Base-by-base conservation (phyloP, 371 early-diverging fungal species). In the Mortierella sp. region DNA sequence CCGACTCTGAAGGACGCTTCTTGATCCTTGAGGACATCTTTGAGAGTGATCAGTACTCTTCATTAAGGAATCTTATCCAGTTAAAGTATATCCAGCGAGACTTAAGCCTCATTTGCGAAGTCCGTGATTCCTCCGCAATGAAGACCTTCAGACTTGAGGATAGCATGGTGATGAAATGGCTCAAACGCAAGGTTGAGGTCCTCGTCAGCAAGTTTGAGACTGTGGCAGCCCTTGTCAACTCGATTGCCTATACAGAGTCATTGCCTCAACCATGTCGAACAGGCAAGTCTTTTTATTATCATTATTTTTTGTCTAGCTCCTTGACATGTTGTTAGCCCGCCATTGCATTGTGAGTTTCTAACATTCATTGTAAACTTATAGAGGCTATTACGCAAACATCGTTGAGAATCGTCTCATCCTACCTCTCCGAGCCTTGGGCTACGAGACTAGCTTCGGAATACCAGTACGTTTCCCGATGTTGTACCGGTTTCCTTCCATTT, bases 11-110 rank as follows among this genome's bases (percentile, higher is more conserved):
- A 12, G 76, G 76, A 1, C 69, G 64, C 17, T 76, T 76, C 47
- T 30, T 76, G 34, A 31, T 52, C 7, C 24, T 69, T 8, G 52
- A 60, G 0, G 64, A 48, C 27, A 64, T 69, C 44, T 76, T 76
- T 47, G 76, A 69, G 12, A 64, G 58, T 23, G 76, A 76, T 27
- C 76, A 76, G 47, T 76, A 76, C 51, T 56, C 76, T 1, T 76
- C 76, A 11, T 6, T 76, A 19, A 47, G 76, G 17, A 64, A 57
- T 14, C 62, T 76, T 0, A 26, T 50, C 4, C 61, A 69, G 6
- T 61, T 76, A 6, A 21, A 55, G 11, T 39, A 44, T 21, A 28
- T 76, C 0, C 60, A 68, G 19, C 15, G 24, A 7, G 42, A 49
- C 24, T 32, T 76, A 24, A 31, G 42, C 1, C 19, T 51, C n/a